Base-by-base conservation (phyloP, 148 eudicot genomes). In the Rhododendron ovatum region DNA sequence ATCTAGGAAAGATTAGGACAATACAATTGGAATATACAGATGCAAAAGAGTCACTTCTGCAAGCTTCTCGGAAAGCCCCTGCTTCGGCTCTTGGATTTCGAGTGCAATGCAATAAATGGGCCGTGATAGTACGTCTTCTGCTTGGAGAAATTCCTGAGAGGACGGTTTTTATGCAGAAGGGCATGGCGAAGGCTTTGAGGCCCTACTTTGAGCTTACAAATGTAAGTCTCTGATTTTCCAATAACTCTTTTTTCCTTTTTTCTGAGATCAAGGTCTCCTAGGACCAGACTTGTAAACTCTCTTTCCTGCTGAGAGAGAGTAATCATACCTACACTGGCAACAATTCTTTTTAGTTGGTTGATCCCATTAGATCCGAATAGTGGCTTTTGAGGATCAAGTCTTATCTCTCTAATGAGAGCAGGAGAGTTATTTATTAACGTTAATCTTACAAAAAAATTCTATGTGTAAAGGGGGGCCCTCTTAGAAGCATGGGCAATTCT, bases 121-220 rank as follows among this genome's bases (percentile, higher is more conserved):
- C 98, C 85, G 92, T 96, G 76, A 94, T 96, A 43, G 98, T 96
- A 82, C 94, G 98, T 74, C 87, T 96, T 83, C 90, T 96, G 37
- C 89, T 95, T 73, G 98, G 99, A 77, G 99, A 95, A 87, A 96
- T 96, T 65, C 99, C 99, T 75, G 99, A 95, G 86, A 93, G 99
- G 88, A 96, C 98, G 20, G 93, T 95, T 81, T 96, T 96, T 79
- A 92, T 96, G 95, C 99, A 96, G 93, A 95, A 95, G 88, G 98
- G 98, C 83, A 96, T 96, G 99, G 98, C 94, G 86, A 93, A 90
- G 85, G 96, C 96, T 61, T 88, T 96, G 90, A 92, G 96, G 83
- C 98, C 99, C 6, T 96, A 96, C 93, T 96, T 96, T 86, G 99
- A 96, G 91, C 98, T 96, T 55, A 95, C 99, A 78, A 96, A 96